phyloP scores from a whole-genome alignment of 2,329 filamentous ascomycete species.

The Fusarium compactum region DNA sequence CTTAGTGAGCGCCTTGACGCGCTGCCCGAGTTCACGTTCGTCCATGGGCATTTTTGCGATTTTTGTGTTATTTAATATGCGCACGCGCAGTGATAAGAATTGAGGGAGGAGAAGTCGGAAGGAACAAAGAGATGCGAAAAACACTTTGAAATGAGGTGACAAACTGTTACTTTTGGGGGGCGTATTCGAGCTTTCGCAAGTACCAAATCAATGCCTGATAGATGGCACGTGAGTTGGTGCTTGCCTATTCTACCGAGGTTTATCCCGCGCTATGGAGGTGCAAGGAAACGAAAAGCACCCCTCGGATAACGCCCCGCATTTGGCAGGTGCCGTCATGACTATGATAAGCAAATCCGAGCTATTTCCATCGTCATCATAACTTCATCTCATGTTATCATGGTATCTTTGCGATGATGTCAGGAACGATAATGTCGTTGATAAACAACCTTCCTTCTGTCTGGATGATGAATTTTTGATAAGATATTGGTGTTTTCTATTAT shows the following conservation, averaged over 20 bases:
- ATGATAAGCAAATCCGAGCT: conserved; percentile 2
- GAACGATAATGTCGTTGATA: background rate
- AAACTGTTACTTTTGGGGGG: conserved; percentile 17
- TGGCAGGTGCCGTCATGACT: conserved; percentile 2
- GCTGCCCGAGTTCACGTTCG: conserved; percentile 81
- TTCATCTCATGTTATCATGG: background rate
- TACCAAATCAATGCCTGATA: conserved; percentile 18
- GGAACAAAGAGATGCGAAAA: conserved; percentile 1
- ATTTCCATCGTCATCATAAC: conserved; percentile 7
- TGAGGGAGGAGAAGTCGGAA: background rate
- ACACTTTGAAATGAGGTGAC: conserved; percentile 8
- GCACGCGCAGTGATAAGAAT: background rate
- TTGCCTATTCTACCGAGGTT: conserved; percentile 23
- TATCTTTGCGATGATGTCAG: background rate
- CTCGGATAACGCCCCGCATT: conserved; percentile 13
- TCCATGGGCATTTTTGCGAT: conserved; percentile 68
- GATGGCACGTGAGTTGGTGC: conserved; percentile 34
- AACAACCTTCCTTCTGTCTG: background rate
- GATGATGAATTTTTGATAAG: background rate
- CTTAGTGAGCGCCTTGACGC: conserved; percentile 84
- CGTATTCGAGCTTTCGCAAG: conserved; percentile 24
- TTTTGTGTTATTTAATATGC: background rate
- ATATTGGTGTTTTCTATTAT: background rate
- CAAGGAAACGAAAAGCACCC: background rate
- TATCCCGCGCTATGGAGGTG: conserved; percentile 22